These are phyloP conservation scores for Myrmaecium sp. DNA, from an alignment of 2,329 filamentous ascomycete species.

Conservation along the genomic window DNA sequence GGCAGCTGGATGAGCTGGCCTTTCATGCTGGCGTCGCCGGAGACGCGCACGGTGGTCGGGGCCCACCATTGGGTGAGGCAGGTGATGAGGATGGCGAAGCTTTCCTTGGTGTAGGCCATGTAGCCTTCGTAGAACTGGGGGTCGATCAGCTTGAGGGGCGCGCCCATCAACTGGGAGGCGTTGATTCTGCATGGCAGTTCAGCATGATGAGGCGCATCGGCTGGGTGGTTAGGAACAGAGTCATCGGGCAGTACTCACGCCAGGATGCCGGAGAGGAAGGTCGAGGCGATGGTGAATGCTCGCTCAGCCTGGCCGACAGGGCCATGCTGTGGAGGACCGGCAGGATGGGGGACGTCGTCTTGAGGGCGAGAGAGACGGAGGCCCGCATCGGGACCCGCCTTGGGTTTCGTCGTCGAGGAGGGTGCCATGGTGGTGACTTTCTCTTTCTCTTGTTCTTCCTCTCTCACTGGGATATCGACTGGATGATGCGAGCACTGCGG, in stretches of 20 bases:
- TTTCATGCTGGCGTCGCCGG: constrained; percentile 62
- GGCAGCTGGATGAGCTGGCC: constrained; percentile 52
- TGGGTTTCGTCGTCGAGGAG: constrained; percentile 12
- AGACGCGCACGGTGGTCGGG: constrained; percentile 62
- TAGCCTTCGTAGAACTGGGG: constrained; percentile 65
- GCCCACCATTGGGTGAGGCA: constrained; percentile 77
- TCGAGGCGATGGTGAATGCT: constrained; percentile 32
- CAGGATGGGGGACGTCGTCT: constrained; percentile 24
- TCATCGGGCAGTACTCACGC: constrained; percentile 17
- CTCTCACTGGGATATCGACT: no score
- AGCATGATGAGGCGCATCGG: no score
- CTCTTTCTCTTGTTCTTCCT: no score
- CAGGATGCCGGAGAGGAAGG: constrained; percentile 31
- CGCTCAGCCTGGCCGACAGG: constrained; percentile 31
- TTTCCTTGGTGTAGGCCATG: constrained; percentile 74
- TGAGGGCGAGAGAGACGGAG: constrained; percentile 26
- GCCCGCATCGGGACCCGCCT: constrained; percentile 24
- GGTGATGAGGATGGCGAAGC: constrained; percentile 59
- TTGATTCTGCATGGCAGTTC: no score
- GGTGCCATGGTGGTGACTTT: constrained; percentile 9
- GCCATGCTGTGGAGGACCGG: constrained; percentile 28
- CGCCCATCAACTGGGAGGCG: constrained; percentile 53
- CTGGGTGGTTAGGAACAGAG: background rate
- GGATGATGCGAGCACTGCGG: no score
- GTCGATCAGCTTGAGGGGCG: constrained; percentile 57